Conservation (phyloP, 78 protist species). For the Monosiga brevicollis region DNA sequence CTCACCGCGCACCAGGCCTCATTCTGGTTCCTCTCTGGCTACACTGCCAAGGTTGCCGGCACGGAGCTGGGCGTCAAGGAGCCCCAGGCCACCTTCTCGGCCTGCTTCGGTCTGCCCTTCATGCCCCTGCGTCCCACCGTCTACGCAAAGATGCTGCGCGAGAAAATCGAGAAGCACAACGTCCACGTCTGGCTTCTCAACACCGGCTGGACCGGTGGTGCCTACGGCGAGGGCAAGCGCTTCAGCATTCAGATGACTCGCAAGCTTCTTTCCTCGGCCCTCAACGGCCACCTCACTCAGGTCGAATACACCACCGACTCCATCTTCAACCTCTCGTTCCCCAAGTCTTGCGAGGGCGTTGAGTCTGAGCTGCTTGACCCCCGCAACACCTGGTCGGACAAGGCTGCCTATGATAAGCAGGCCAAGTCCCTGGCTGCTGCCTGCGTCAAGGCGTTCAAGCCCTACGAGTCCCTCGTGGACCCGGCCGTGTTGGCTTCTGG, state of each 20-base stretch:
- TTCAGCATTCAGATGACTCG: constrained; percentile 73
- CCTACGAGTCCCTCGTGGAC: not conserved
- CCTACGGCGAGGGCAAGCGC: constrained; percentile 73
- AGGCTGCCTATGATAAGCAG: not conserved
- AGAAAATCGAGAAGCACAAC: constrained; percentile 57
- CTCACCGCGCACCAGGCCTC: constrained; percentile 79
- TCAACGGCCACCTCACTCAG: constrained; percentile 64
- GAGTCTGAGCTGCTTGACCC: constrained; percentile 74
- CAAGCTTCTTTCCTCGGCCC: constrained; percentile 83
- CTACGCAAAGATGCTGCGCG: constrained; percentile 85
- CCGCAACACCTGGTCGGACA: not conserved
- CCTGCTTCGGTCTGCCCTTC: constrained; percentile 93
- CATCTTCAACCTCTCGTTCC: constrained; percentile 64
- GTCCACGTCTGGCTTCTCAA: constrained; percentile 80
- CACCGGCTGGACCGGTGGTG: constrained; percentile 80
- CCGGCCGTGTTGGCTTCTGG: not conserved
- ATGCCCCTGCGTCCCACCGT: constrained; percentile 83
- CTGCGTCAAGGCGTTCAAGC: not conserved
- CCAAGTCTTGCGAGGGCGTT: constrained; percentile 54
- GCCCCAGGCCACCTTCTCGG: constrained; percentile 88
- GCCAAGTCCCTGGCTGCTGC: not conserved
- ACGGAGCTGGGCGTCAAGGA: constrained; percentile 89
- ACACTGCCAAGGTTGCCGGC: constrained; percentile 92
- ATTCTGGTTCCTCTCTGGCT: constrained; percentile 91
- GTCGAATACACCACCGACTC: constrained; percentile 25